phyloP scores from a whole-genome alignment of 331 rosid genomes.

The Erythrophleum ivorense region DNA sequence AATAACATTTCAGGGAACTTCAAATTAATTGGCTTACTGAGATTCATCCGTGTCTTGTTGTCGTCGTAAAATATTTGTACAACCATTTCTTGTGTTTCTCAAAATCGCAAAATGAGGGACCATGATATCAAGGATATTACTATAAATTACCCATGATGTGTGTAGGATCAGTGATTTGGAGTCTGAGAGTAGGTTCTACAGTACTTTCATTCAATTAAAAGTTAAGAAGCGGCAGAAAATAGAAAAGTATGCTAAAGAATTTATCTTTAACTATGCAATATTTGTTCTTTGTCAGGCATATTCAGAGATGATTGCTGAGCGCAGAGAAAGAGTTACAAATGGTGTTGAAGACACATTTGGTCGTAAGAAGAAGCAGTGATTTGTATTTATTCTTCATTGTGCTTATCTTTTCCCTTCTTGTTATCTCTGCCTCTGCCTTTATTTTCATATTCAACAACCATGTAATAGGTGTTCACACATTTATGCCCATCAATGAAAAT shows the following conservation, averaged over 20 bases:
- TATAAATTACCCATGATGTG: constrained; percentile 4
- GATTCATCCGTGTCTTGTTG: background rate
- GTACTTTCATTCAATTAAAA: constrained; percentile 20
- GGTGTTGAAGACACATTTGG: constrained; percentile 94
- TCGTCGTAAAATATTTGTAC: background rate
- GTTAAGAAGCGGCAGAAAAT: background rate
- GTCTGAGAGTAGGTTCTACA: background rate
- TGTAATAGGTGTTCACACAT: background rate
- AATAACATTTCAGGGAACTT: background rate
- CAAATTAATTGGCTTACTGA: background rate
- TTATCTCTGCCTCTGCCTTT: constrained; percentile 2
- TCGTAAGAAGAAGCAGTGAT: constrained; percentile 47
- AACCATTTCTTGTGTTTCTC: background rate
- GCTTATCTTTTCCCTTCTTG: background rate
- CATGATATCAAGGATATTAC: background rate
- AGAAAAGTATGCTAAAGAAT: background rate
- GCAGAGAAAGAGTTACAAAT: constrained; percentile 67
- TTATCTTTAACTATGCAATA: background rate
- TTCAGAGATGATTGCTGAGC: constrained; percentile 81
- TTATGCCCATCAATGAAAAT: background rate
- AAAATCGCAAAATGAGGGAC: constrained; percentile 8
- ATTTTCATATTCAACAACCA: background rate
- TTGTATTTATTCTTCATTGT: constrained; percentile 12
- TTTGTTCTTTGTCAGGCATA: constrained; percentile 68
- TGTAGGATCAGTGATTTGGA: background rate